These are phyloP conservation scores for Dacryopinax spathularia DNA, from an alignment of 768 basidiomycete species.

Conservation along the genomic window DNA sequence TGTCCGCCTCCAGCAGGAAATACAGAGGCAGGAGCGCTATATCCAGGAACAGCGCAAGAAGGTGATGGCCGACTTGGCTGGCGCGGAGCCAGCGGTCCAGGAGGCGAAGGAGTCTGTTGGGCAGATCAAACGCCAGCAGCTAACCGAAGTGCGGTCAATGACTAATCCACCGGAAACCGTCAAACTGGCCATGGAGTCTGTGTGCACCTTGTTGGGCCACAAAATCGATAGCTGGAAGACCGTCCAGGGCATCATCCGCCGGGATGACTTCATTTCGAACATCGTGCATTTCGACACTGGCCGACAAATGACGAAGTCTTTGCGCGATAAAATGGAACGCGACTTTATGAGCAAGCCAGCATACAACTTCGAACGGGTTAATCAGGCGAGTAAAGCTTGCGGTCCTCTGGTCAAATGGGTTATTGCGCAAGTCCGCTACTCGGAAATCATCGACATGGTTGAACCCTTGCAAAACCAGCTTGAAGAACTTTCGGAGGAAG, in stretches of 20 bases:
- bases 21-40: conserved; percentile 77
- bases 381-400: conserved; percentile 90
- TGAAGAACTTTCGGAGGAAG: conserved; percentile 79
- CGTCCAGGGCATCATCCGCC: conserved; percentile 87
- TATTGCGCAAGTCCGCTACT: conserved; percentile 90
- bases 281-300: conserved; percentile 94
- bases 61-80: conserved; percentile 89
- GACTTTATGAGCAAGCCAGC: conserved; percentile 83
- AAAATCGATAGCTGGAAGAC: conserved; percentile 95
- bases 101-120: conserved; percentile 95
- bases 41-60: conserved; percentile 79
- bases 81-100: conserved; percentile 91
- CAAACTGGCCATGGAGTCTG: conserved; percentile 96
- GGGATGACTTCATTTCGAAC: conserved; percentile 90
- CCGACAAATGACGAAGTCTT: conserved; percentile 71
- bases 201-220: conserved; percentile 89
- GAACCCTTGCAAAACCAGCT: conserved; percentile 95
- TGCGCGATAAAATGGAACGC: conserved; percentile 82
- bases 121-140: conserved; percentile 86
- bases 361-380: conserved; percentile 89
- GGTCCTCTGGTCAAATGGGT: conserved; percentile 98
- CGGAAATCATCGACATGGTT: conserved; percentile 92
- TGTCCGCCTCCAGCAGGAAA: conserved; percentile 84
- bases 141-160: conserved; percentile 96
- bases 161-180: conserved; percentile 96